Percentiles rank a stretch among this genome's conserved stretches.
These are phyloP conservation scores for Penicillium sp. DNA, from an alignment of 2,329 filamentous ascomycete species.

Conservation along the genomic window DNA sequence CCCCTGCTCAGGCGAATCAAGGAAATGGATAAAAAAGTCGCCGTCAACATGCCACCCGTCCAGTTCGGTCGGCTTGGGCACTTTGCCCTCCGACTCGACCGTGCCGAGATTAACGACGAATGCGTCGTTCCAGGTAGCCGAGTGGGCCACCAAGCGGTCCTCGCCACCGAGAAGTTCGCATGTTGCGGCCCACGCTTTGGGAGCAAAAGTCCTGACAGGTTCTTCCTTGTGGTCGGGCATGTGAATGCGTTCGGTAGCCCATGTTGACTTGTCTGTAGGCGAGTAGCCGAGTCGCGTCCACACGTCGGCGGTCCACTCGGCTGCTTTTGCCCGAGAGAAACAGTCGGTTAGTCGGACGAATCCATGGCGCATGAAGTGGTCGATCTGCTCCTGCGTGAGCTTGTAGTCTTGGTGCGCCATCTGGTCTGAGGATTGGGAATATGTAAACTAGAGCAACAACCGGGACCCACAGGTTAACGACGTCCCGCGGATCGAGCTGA, in stretches of 20 bases:
- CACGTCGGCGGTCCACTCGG: slow-evolving; percentile 49
- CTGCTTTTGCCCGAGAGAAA: slow-evolving; percentile 51
- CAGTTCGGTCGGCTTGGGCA: slow-evolving; percentile 52
- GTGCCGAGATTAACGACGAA: slow-evolving; percentile 70
- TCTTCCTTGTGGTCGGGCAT: slow-evolving; percentile 63
- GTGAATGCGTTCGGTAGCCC: slow-evolving; percentile 61
- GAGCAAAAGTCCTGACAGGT: slow-evolving; percentile 57
- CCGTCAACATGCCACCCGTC: slow-evolving; percentile 69
- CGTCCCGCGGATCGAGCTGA: background rate
- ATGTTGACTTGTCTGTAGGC: slow-evolving; percentile 62
- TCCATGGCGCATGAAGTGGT: slow-evolving; percentile 57
- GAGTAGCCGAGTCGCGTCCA: slow-evolving; percentile 67
- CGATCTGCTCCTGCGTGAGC: slow-evolving; percentile 49
- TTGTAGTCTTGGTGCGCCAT: slow-evolving; percentile 6
- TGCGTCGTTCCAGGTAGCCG: slow-evolving; percentile 62
- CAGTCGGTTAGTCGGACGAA: slow-evolving; percentile 55
- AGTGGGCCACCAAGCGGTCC: slow-evolving; percentile 50
- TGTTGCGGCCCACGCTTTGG: slow-evolving; percentile 65
- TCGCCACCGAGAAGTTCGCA: slow-evolving; percentile 65
- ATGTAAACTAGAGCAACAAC: background rate
- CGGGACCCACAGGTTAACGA: background rate
- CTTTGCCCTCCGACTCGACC: slow-evolving; percentile 50
- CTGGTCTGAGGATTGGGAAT: background rate
- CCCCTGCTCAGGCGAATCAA: slow-evolving; percentile 68
- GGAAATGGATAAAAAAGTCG: slow-evolving; percentile 70